Evolutionary conservation across 2,329 filamentous ascomycete genomes (phyloP).

Genomic region (Trichocomaceae sp.): DNA sequence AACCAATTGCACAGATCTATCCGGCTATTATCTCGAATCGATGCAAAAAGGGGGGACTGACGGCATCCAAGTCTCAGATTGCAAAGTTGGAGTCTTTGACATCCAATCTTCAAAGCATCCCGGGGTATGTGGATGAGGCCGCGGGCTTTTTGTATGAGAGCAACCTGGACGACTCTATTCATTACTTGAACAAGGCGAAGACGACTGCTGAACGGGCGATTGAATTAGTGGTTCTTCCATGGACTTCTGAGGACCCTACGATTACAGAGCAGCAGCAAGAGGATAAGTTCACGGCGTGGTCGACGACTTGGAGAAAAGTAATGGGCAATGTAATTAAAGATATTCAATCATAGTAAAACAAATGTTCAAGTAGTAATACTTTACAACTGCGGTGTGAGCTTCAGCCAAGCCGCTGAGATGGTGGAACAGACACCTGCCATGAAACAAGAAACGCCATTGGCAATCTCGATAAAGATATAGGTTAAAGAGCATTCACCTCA

Average conservation of each 20-base stretch:
- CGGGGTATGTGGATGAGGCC: constrained; percentile 40
- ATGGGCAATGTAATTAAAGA: constrained; percentile 36
- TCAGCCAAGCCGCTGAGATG: neutral
- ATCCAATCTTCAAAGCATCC: constrained; percentile 29
- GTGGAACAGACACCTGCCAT: neutral
- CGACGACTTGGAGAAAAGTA: constrained; percentile 48
- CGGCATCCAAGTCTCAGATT: constrained; percentile 17
- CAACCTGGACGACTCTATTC: constrained; percentile 28
- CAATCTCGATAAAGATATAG: neutral
- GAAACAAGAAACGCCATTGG: neutral
- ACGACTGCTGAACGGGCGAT: constrained; percentile 57
- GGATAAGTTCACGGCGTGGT: constrained; percentile 77
- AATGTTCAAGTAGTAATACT: constrained; percentile 9
- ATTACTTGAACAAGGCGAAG: constrained; percentile 28
- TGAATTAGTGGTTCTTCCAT: constrained; percentile 65
- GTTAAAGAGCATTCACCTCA: constrained; percentile 14
- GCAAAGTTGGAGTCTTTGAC: constrained; percentile 32
- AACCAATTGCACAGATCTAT: constrained; percentile 38
- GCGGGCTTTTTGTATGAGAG: constrained; percentile 41
- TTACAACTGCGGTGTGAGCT: neutral
- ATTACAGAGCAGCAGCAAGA: constrained; percentile 52
- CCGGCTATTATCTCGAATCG: constrained; percentile 38
- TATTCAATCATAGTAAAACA: constrained; percentile 14
- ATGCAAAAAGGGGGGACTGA: constrained; percentile 29
- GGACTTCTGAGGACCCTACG: constrained; percentile 40